Base-by-base conservation (phyloP, 2,329 filamentous ascomycete genomes). In the Onygenales sp. region DNA sequence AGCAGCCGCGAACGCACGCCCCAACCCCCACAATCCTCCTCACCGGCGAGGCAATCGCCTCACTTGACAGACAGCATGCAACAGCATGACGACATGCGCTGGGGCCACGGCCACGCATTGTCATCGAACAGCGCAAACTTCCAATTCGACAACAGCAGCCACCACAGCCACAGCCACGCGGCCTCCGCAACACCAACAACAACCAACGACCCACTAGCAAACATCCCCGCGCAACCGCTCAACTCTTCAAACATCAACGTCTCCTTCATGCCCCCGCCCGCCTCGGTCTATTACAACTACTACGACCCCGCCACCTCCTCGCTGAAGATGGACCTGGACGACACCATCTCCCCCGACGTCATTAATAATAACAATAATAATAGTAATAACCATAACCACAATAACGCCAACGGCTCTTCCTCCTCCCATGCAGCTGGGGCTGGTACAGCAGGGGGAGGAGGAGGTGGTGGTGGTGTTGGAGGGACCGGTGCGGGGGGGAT, bases 261-360 rank as follows among this genome's bases (percentile, higher is more conserved):
- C 42, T 72, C 69, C 17, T 74, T 75, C 60, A 74, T 75, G 71
- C 72, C 72, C 1, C 72, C 72, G 17, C 72, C 72, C 0, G 69
- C 71, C 6, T 73, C 71, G 2, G 68, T 72, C n/a, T 73, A 72
- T 50, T 68, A 72, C 62, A 72, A 71, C 58, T 72, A 72, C 61
- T 72, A 71, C 54, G 69, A 73, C 47, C 62, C 67, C 5, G 68
- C 65, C 38, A 60, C 69, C 14, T 62, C 65, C 5, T 61, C 69
- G 14, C 61, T 68, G 7, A 53, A 65, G 2, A 63, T 56, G 52
- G 55, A 60, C n/a, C 63, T 65, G 3, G 54, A 67, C 43, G 49
- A 39, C 3, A 65, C 62, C 27, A 53, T 66, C 9, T 59, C 67
- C 5, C 64, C 65, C 6, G 66, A 69, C 33, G 51, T 60, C 9